Percentiles rank a stretch among this genome's conserved stretches.
phyloP scores from a whole-genome alignment of 768 basidiomycete species.

The Termitomyces bulborhizus region DNA sequence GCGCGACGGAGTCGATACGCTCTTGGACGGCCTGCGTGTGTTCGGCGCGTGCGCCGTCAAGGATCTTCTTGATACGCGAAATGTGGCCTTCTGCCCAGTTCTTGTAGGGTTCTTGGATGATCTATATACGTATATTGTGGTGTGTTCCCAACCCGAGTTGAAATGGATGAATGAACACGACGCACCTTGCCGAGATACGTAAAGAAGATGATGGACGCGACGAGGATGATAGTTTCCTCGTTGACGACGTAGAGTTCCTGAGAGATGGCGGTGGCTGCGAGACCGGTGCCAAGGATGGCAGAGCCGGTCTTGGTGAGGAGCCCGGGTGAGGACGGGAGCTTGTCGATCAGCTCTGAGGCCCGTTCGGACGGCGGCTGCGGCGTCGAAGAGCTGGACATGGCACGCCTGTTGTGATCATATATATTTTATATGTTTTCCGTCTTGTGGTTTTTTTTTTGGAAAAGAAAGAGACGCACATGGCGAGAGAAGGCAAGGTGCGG shows the following conservation, averaged over 20 bases:
- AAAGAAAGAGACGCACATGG: slow-evolving; percentile 36
- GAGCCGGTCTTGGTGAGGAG: slow-evolving; percentile 94
- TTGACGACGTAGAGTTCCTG: slow-evolving; percentile 97
- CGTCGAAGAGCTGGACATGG: slow-evolving; percentile 53
- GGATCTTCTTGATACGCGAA: slow-evolving; percentile 72
- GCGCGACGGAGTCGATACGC: slow-evolving; percentile 84
- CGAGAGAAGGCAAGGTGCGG: slow-evolving; percentile 39
- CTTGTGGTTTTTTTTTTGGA: neutral
- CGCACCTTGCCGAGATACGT: slow-evolving; percentile 73
- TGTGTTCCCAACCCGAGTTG: too few species aligned
- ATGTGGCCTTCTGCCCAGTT: slow-evolving; percentile 92
- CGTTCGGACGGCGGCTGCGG: slow-evolving; percentile 72
- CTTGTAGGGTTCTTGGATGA: slow-evolving; percentile 79
- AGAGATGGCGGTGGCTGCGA: slow-evolving; percentile 88
- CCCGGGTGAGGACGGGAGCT: slow-evolving; percentile 75
- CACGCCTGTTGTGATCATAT: slow-evolving; percentile 38
- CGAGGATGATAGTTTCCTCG: slow-evolving; percentile 88
- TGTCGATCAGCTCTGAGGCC: slow-evolving; percentile 87
- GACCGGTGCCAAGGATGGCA: slow-evolving; percentile 84
- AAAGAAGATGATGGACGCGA: slow-evolving; percentile 79
- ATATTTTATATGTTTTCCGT: neutral
- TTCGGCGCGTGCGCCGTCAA: slow-evolving; percentile 75
- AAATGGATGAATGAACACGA: neutral
- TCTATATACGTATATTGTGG: slow-evolving; percentile 28
- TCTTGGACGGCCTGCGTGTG: slow-evolving; percentile 93